Evolutionary conservation across 2,329 filamentous ascomycete genomes (phyloP), one percentile per base, ranked within the genome.

Genomic region (Colletotrichum camelliae): DNA sequence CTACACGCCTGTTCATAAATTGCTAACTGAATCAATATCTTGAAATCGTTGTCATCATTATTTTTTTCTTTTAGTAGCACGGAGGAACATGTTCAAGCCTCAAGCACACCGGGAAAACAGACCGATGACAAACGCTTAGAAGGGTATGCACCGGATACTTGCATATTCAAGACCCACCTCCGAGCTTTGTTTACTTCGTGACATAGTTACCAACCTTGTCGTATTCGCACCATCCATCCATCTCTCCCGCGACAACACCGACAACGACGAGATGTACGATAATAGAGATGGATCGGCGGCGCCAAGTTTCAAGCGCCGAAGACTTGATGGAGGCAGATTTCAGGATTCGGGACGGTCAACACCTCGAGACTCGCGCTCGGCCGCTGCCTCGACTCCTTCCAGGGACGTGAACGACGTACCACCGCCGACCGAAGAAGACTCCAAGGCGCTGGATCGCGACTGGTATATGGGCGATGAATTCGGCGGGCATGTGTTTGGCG

Each of bases 391-490:
- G 80, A 16, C 72, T 52, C 43, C 43, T 52, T 21, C 43, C 75
- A 48, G 80, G 91, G 91, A 94, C 21, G 55, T 52, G 43, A 52
- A 58, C 16, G 61, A 64, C 62, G 90, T 89, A 4, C 89, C 91
- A 1, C 92, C 94, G 80, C 89, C 91, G 16, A 88, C 90, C 39
- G 90, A 93, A 52, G 91, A 95, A 77, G 95, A 97, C 77, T 91
- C 92, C 21, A 91, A 91, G 77, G 94, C 93, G 12, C 88, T 98
- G 70, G 96, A 98, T 82, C 92, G 96, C 77, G 96, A 98, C 84
- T 98, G 96, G 96, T 98, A 98, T 81, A 93, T 92, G 27, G 95
- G 94, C 64, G 96, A 97, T 81, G 96, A 98, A 82, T 92, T 93
- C 73, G 94, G 93, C 31, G 90, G 91, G 0, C 94, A 97, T 81